Conservation (phyloP, 2,329 filamentous ascomycete genomes). For the Parafenestella ontariensis region DNA sequence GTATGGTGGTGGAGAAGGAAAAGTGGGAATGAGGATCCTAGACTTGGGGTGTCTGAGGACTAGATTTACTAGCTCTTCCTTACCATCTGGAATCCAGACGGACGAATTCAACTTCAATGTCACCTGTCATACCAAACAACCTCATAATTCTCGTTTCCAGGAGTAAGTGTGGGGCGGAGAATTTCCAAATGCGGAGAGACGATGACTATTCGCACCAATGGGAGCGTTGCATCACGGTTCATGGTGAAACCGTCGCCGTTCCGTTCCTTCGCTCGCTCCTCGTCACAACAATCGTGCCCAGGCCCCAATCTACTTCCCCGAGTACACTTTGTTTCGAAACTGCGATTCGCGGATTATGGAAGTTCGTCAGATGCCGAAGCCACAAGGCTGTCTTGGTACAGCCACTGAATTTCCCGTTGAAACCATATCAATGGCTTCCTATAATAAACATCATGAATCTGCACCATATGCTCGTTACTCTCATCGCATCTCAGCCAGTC, state of each 20-base stretch:
- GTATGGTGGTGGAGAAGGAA: background rate
- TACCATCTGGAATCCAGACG: background rate
- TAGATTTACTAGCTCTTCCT: no score
- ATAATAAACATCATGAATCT: background rate
- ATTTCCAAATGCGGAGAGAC: slow-evolving; percentile 4
- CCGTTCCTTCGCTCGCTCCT: background rate
- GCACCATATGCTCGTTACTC: background rate
- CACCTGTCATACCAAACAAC: background rate
- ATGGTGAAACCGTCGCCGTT: slow-evolving; percentile 1
- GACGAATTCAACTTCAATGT: background rate
- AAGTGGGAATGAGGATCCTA: no score
- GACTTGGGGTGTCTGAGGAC: background rate
- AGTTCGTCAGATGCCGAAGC: background rate
- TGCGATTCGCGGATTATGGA: background rate
- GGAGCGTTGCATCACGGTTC: background rate
- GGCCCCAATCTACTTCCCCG: background rate
- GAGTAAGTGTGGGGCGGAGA: slow-evolving; percentile 1
- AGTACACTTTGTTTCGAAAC: background rate
- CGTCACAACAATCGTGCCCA: background rate
- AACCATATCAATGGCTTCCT: background rate
- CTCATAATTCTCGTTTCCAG: background rate
- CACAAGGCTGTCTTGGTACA: background rate
- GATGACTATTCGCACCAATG: slow-evolving; percentile 17
- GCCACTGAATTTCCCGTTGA: background rate
- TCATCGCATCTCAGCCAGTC: background rate